Base-by-base conservation (phyloP, 352 stramenopile genomes). In the Phytophthora fragariaefolia region DNA sequence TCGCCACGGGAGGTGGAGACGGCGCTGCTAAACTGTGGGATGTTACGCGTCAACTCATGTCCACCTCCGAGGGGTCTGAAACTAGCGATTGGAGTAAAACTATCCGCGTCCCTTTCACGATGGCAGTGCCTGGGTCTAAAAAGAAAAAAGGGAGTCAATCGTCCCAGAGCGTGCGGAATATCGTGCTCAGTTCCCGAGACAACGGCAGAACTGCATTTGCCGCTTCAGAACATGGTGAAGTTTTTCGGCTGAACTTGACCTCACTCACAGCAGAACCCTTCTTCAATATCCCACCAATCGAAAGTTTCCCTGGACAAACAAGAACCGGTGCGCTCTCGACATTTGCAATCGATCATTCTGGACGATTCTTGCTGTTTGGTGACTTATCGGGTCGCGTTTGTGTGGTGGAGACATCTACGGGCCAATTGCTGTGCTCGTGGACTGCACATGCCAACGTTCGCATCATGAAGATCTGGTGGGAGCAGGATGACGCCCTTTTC, bases 1-100 rank as follows among this genome's bases (percentile, higher is more conserved):
- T 82, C 58, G 87, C 86, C 0, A 92, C 89, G 1, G 89, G 89
- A 48, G 89, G 89, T 6, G 79, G 83, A n/a, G 89, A 96, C 43
- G 79, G 82, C 15, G 82, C 85, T 10, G 82, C 85, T 34, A 96
- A 96, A 67, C 68, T 96, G 2, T 96, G 89, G 89, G 72, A 92
- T 46, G 40, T 92, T 24, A 34, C 71, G 24, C 76, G 78, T 15
- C 82, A 94, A 69, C 60, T 87, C 15, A 76, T 78, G 48, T 90
- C 75, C 20, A 83, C 77, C 0, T 67, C 61, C 3, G 43, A 69
- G 30, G 54, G 40, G 47, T 1, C 42, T 12, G 43, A 32, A 42
- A 17, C 9, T 36, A 69, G 24, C 17, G 52, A 73, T 15, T 71
- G 38, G 20, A 68, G 48, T 58, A 47, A 63, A 51, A 68, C 57